Base-by-base conservation (phyloP, 2,329 filamentous ascomycete species). In the Pseudogymnoascus sp. region DNA sequence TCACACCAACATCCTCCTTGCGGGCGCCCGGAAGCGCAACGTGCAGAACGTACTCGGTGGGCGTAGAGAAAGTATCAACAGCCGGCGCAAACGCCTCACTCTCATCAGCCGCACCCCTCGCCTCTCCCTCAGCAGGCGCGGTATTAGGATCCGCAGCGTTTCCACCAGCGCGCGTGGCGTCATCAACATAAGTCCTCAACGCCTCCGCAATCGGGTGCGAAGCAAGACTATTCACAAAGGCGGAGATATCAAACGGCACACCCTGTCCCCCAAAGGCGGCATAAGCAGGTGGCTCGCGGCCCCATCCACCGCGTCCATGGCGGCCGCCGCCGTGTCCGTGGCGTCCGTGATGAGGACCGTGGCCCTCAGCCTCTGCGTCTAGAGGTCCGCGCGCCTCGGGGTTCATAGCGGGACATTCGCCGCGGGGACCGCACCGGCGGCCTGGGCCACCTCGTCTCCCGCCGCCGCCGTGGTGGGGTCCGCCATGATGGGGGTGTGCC, bases 1-100 rank as follows among this genome's bases (percentile, higher is more conserved):
- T 86, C 53, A 94, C 84, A 63, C 83, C 87, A 5, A 94, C 78
- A 70, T 94, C 89, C 69, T 90, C 83, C 75, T 92, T 92, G 76
- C 87, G 87, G 1, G 87, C 90, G 25, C 91, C 91, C 0, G 91
- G 89, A 0, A 95, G 80, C 1, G 89, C 87, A 59, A 85, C 71
- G 73, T 94, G 90, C 7, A 94, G 76, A 47, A 91, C 77, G 72
- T 86, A 92, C 12, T 84, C 75, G 33, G 77, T 75, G 5, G 84
- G 75, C 4, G 86, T 88, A 72, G 88, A 83, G 78, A 93, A 94
- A 67, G 92, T 77, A 72, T 95, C 91, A 63, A 87, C 78, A n/a
- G 87, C 84, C 0, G 88, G 88, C 4, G 75, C 74, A 73, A 90
- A 88, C 64, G 78, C 73, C 62, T 77, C 75, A 40, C 70, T 70